phyloP scores from a whole-genome alignment of 805 yeast species.

The Kuraishia floccosa region DNA sequence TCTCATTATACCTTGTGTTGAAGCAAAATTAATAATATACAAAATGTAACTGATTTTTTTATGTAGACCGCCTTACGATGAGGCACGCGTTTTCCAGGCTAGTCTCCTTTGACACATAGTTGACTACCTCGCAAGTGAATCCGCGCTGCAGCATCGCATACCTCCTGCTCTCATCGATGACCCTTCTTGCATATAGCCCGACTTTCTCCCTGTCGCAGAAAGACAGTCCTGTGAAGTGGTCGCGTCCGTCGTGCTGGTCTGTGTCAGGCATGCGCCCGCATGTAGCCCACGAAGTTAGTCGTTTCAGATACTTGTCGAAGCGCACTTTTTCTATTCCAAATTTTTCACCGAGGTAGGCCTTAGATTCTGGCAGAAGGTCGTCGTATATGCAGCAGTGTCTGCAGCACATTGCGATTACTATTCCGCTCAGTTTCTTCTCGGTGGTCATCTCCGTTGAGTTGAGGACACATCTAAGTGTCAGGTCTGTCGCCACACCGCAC shows the following conservation, averaged over 20 bases:
- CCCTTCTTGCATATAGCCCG: constrained; percentile 60
- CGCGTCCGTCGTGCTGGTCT: constrained; percentile 22
- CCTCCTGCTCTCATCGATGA: constrained; percentile 65
- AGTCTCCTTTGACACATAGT: constrained; percentile 43
- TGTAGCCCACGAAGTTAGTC: constrained; percentile 84
- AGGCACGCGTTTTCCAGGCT: constrained; percentile 52
- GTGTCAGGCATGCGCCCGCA: constrained; percentile 43
- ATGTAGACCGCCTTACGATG: not conserved
- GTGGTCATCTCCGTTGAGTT: constrained; percentile 7
- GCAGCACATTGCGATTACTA: constrained; percentile 87
- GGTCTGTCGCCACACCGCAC: constrained; percentile 91
- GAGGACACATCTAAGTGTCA: constrained; percentile 57
- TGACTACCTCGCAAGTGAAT: constrained; percentile 36
- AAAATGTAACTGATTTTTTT: no score
- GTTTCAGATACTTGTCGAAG: constrained; percentile 31
- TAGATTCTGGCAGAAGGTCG: constrained; percentile 38
- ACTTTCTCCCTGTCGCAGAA: constrained; percentile 38
- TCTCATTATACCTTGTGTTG: not conserved
- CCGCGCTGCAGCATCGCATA: constrained; percentile 29
- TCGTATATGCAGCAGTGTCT: constrained; percentile 68
- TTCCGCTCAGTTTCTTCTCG: constrained; percentile 30
- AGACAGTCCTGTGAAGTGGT: constrained; percentile 35
- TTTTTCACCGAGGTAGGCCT: constrained; percentile 20
- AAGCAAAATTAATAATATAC: not conserved
- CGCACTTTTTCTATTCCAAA: constrained; percentile 16